Conservation (phyloP, 192 early-diverging fungal genomes). For the Entomortierella parvispora region DNA sequence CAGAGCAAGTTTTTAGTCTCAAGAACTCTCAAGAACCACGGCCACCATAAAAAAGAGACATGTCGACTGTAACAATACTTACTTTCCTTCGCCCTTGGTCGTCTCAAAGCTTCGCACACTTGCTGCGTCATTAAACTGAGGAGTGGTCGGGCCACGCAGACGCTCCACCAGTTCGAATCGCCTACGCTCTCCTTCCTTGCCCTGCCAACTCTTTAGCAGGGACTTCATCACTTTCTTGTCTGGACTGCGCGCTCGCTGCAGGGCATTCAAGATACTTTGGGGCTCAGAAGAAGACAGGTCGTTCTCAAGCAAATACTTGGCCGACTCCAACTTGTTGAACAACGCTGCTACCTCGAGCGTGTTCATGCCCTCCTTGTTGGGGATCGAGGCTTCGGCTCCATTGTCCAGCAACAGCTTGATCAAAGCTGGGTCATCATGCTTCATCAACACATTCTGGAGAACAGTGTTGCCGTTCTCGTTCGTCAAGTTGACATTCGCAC, state of each 20-base stretch:
- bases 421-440: constrained; percentile 22
- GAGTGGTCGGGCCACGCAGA: neutral
- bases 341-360: constrained; percentile 12
- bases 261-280: constrained; percentile 11
- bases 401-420: constrained; percentile 20
- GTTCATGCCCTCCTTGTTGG: constrained; percentile 28
- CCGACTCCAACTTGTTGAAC: constrained; percentile 19
- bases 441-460: constrained; percentile 25
- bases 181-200: constrained; percentile 14
- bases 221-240: constrained; percentile 20
- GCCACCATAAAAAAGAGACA: neutral
- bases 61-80: neutral
- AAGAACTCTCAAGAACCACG: neutral
- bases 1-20: neutral
- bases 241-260: constrained; percentile 12
- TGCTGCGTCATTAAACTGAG: neutral
- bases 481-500: constrained; percentile 22
- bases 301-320: constrained; percentile 14
- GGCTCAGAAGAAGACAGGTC: constrained; percentile 6
- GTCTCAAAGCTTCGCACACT: constrained; percentile 17
- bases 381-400: constrained; percentile 19
- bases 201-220: constrained; percentile 18
- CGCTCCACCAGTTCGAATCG: constrained; percentile 13
- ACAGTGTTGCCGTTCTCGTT: constrained; percentile 30
- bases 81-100: constrained; percentile 17